Base-by-base conservation (phyloP, 495 filamentous ascomycete genomes). In the Aspergillus affinis region DNA sequence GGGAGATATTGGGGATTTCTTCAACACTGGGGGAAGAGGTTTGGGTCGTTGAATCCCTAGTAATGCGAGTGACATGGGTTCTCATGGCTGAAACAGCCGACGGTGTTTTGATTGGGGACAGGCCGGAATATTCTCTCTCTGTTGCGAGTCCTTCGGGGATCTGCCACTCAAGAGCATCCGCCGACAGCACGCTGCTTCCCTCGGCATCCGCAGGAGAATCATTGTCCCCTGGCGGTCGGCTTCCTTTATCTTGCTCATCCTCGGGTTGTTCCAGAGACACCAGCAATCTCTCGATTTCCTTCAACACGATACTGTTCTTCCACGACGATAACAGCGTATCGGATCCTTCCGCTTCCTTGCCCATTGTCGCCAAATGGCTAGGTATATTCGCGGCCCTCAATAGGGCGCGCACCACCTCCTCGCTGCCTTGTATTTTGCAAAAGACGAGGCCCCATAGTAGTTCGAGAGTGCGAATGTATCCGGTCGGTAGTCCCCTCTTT, bases 401-500 rank as follows among this genome's bases (percentile, higher is more conserved):
- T 57, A 79, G 60, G 3, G 73, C 64, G 3, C 74, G 72, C 61
- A 79, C 73, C 47, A 78, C 72, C 62, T 79, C 74, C 64, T 79
- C 77, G 51, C 76, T 77, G 0, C 74, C 74, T 48, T 72, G 71
- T 27, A 77, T 79, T 49, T 72, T 75, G 58, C 67, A 69, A 46
- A 79, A 78, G 4, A 72, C 71, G 50, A 80, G 65, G 17, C 74
- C 73, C 75, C 72, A 78, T 57, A 77, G 65, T 52, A 75, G 49
- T 55, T 77, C 76, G 41, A 78, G 66, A 0, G 71, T 71, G 54
- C 72, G 74, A 57, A 75, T 75, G 49, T 79, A 79, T 7, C 77
- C 77, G 17, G 76, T 78, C 12, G 75, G 77, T 19, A 79, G 67
- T 30, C 77, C 88, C 59, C 88, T 78, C 66, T 90, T 91, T 73